Evolutionary conservation across 2,329 filamentous ascomycete species (phyloP).

Genomic region (Emmonsiellopsis sp.): DNA sequence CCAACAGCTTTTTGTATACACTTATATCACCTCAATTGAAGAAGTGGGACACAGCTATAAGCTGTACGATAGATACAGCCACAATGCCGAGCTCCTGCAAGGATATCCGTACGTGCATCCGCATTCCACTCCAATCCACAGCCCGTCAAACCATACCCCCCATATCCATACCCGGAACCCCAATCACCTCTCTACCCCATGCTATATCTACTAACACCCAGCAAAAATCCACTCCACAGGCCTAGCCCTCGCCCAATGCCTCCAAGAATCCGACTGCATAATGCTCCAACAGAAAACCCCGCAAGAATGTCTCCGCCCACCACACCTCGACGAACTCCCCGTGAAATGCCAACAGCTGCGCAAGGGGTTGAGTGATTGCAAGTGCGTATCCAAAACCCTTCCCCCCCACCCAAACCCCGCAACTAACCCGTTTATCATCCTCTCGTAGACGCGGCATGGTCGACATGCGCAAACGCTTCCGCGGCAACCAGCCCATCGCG

Average conservation of each 20-base stretch:
- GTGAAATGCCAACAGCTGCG: conserved; percentile 86
- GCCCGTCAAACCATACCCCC: neutral
- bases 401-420: neutral
- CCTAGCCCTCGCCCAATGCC: conserved; percentile 83
- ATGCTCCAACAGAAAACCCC: conserved; percentile 83
- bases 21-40: neutral
- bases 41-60: neutral
- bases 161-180: neutral
- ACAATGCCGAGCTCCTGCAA: conserved; percentile 92
- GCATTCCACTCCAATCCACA: neutral
- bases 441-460: conserved; percentile 68
- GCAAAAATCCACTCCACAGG: conserved; percentile 44
- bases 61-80: conserved; percentile 7
- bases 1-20: neutral
- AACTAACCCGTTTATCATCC: neutral
- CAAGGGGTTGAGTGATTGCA: conserved; percentile 89
- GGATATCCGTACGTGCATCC: conserved; percentile 69
- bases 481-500: conserved; percentile 80
- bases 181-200: conserved; percentile 2
- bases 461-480: conserved; percentile 97
- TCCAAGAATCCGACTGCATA: conserved; percentile 93
- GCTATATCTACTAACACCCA: neutral
- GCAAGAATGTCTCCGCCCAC: conserved; percentile 76
- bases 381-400: conserved; percentile 33
- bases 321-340: conserved; percentile 72